phyloP scores from a whole-genome alignment of 208 protist species.

The Acanthamoeba healyi region DNA sequence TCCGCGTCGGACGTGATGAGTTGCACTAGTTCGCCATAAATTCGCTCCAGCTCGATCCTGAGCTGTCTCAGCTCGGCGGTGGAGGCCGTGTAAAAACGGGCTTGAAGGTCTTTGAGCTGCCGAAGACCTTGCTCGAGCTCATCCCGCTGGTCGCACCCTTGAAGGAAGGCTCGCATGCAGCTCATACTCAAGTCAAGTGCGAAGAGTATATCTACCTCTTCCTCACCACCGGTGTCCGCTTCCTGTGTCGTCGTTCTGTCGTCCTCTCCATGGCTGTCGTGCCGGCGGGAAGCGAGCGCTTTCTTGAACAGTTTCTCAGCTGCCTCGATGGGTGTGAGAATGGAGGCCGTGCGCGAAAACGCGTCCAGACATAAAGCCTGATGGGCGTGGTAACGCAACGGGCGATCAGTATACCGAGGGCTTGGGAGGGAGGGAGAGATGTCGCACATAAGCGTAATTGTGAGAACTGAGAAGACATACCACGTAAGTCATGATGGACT shows the following conservation, averaged over 20 bases:
- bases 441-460: too few relatives aligned
- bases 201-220: neutral
- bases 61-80: neutral
- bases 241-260: neutral
- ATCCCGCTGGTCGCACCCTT: neutral
- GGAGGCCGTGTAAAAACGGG: neutral
- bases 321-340: neutral
- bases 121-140: neutral
- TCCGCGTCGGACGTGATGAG: neutral
- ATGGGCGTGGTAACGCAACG: too few relatives aligned
- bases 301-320: neutral
- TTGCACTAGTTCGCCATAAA: neutral
- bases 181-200: neutral
- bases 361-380: conserved; percentile 4
- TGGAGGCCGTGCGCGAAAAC: neutral
- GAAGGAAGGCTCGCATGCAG: neutral
- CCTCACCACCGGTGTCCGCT: neutral
- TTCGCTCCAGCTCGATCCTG: neutral
- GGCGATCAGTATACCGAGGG: neutral
- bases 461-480: neutral
- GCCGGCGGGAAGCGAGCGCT: neutral
- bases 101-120: neutral
- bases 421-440: neutral
- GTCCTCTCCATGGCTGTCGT: neutral
- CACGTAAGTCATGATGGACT: conserved; percentile 66